These are phyloP conservation scores for Boletellus sp. DNA, from an alignment of 1,284 basidiomycete species.

Conservation along the genomic window DNA sequence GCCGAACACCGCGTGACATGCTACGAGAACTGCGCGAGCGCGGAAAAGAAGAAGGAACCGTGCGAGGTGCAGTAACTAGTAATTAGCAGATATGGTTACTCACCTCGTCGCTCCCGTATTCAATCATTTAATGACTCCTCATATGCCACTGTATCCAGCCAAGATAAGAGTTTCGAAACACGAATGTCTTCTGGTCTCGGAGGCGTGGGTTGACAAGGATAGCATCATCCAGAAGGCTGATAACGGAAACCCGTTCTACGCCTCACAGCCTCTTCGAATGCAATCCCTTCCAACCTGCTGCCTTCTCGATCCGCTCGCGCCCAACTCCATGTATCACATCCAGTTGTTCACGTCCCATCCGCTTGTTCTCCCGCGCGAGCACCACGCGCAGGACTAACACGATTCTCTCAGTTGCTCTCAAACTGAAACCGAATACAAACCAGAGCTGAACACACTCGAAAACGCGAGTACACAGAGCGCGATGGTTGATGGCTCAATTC, in stretches of 20 bases:
- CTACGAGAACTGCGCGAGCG: no score
- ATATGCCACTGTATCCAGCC: no score
- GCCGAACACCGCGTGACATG: no score
- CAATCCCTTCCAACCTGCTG: slow-evolving; percentile 47
- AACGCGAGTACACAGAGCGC: slow-evolving; percentile 33
- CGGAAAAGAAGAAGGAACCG: no score
- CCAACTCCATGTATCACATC: slow-evolving; percentile 41
- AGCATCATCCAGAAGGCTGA: slow-evolving; percentile 2
- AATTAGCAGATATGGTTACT: no score
- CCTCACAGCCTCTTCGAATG: slow-evolving; percentile 50
- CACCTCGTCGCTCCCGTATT: no score
- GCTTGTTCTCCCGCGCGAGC: slow-evolving; percentile 41
- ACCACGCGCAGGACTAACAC: slow-evolving; percentile 44
- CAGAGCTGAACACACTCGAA: slow-evolving; percentile 33
- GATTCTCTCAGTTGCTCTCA: background rate
- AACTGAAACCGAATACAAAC: slow-evolving; percentile 25
- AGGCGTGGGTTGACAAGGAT: no score
- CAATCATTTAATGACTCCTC: no score
- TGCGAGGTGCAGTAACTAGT: no score
- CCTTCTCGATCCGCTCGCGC: slow-evolving; percentile 44
- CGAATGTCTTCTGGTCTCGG: no score
- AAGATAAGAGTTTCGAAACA: no score
- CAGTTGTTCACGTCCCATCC: slow-evolving; percentile 33
- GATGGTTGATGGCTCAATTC: slow-evolving; percentile 24
- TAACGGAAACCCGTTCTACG: slow-evolving; percentile 37